Evolutionary conservation across 352 stramenopile species (phyloP), one percentile per base, ranked within the genome.

Genomic region (Phytophthora melonis): DNA sequence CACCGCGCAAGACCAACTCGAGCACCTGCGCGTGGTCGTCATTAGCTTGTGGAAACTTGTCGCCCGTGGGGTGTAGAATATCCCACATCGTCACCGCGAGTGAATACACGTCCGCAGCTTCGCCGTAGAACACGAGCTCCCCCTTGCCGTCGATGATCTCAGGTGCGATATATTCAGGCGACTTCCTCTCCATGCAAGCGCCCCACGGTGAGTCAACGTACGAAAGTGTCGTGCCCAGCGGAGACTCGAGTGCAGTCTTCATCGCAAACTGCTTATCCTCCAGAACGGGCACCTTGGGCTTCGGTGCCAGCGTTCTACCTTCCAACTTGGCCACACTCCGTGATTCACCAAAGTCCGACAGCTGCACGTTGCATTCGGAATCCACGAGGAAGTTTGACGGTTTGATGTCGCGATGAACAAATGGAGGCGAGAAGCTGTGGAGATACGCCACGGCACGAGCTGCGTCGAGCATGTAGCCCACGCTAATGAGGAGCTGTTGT

Each of bases 1-100:
- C 16, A 21, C 84, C 84, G 36, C 73, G 55, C n/a, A 84, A 67
- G 3, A 86, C 83, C 21, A 63, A 21, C 30, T 87, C 75, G 50
- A 86, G 80, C 21, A 91, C 69, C 32, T 77, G 72, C 2, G 78
- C 21, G 18, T 87, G 72, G 27, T 81, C 82, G 34, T 64, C 65
- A 10, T 74, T 68, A 59, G 70, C 54, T 19, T 57, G 47, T 10
- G 77, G 79, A 39, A 73, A 90, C 55, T 82, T 87, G 2, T 87
- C 75, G 3, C 27, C 23, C 1, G 58, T 61, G 3, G 80, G 81
- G 32, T 89, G 66, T 13, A 90, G 62, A 32, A 91, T 88, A 64
- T 90, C 81, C 84, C 86, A 93, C 63, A 91, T 83, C 8, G 86
- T 90, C 25, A 91, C 67, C 8, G 64, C 83, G 39, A 92, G 76